Evolutionary conservation across 2,329 filamentous ascomycete genomes (phyloP), one percentile per base, ranked within the genome.

Genomic region (Dendrostoma leiphaemia): DNA sequence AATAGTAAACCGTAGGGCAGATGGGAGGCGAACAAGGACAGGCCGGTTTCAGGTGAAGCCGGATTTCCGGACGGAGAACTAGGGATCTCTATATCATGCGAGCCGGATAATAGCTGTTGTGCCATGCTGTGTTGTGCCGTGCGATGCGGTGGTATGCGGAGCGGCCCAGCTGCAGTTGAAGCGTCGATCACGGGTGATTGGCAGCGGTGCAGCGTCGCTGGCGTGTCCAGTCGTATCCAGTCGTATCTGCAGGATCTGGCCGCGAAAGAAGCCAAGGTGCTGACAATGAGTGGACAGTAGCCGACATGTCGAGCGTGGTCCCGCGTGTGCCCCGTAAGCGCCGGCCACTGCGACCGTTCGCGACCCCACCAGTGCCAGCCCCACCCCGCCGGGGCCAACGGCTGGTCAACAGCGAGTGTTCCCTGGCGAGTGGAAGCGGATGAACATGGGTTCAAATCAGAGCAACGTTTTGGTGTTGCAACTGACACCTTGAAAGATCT

Each of bases 41-140:
- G 26, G 37, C 37, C 43, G 35, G 48, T 50, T 43, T 50, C 48
- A 50, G 48, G 24, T 43, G 35, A 24, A 17, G 28, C 35, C 46
- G 32, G 26, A 19, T 12, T 24, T 4, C 45, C 21, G 28, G 24
- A 10, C 13, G 35, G 28, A 29, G 32, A 35, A 26, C 12, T 7
- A 35, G 24, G 31, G 46, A 48, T 23, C 21, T 38, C 34, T 28
- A 48, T 38, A 28, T 38, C 29, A 48, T 48, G 46, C 46, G 23
- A 24, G 15, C 15, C 8, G 13, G 9, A 23, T 41, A 15, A 29
- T 21, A n/a, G n/a, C n/a, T n/a, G n/a, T n/a, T n/a, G n/a, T n/a
- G n/a, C n/a, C n/a, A n/a, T n/a, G n/a, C n/a, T n/a, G n/a, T n/a
- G n/a, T n/a, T n/a, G n/a, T n/a, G n/a, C n/a, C n/a, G n/a, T n/a